phyloP scores from a whole-genome alignment of 1,284 basidiomycete genomes.

The Leccinum pallidistipes region DNA sequence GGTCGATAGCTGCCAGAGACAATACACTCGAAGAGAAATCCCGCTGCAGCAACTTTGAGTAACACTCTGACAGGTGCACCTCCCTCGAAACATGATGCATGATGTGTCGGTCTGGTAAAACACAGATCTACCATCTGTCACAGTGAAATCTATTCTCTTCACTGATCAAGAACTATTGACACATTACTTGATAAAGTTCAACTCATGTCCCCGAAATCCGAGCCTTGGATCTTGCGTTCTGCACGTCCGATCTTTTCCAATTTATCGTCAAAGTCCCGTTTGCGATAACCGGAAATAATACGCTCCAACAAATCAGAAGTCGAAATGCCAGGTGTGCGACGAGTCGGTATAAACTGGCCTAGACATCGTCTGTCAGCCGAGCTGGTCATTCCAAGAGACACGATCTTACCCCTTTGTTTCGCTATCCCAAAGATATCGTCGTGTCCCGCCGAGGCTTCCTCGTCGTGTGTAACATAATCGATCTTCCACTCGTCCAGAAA shows the following conservation, averaged over 20 bases:
- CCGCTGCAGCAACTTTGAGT: no score
- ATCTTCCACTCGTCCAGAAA: conserved; percentile 86
- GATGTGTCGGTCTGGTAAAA: neutral
- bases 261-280: conserved; percentile 87
- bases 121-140: neutral
- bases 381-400: neutral
- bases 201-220: conserved; percentile 30
- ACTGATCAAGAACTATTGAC: neutral
- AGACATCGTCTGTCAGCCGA: conserved; percentile 6
- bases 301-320: conserved; percentile 92
- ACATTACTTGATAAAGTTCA: neutral
- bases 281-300: conserved; percentile 81
- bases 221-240: conserved; percentile 62
- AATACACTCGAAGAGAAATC: no score
- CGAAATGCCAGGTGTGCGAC: conserved; percentile 92
- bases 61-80: no score
- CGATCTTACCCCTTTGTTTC: conserved; percentile 70
- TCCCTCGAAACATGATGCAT: no score
- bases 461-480: conserved; percentile 97
- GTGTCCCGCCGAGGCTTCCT: conserved; percentile 67
- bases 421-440: conserved; percentile 88
- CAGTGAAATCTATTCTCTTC: neutral
- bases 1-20: no score
- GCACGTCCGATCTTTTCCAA: conserved; percentile 81
- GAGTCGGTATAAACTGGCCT: conserved; percentile 96